Evolutionary conservation across 2,329 filamentous ascomycete genomes (phyloP), one percentile per base, ranked within the genome.

Genomic region (Fusarium sublunatum): DNA sequence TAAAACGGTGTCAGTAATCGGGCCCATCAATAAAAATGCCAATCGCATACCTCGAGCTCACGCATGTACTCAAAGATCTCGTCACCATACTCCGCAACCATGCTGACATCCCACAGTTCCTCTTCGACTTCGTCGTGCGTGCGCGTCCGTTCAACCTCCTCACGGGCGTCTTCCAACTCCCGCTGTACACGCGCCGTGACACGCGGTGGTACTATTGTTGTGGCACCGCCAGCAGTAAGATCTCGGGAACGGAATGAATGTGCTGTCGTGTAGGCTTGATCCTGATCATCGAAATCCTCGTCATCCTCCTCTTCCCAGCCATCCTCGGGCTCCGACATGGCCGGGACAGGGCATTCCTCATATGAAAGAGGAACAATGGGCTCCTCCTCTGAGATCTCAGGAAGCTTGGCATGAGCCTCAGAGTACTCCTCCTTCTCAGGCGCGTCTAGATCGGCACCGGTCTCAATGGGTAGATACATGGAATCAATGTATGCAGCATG

Each of bases 51-150:
- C 88, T 99, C 95, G 47, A 97, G 88, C 55, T 91, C 84, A 48
- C 86, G 87, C 91, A 98, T 92, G 79, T 98, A 97, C 25, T 86
- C 83, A 71, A 98, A 97, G 69, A 99, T 98, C 71, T 99, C 95
- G 13, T 97, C 92, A 43, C 91, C 90, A 72, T 99, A 99, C 74
- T 98, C 94, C 10, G 93, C 91, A 46, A 98, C 95, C 95, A 99
- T 98, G 74, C 91, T 97, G 31, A 94, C 92, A 73, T 98, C 95
- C 88, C 91, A 96, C 48, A 85, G 82, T 74, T 98, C 94, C 65
- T 97, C 94, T 61, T 96, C 91, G 40, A 93, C 81, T 55, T 97
- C 93, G 55, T 95, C 91, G 5, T 80, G 75, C 1, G 87, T 88
- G 25, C 86, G 84, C 26, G 85, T 87, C 55, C 89, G 86, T 66